A percentile compares a stretch with the other conserved stretches of the same genome.
Conservation (phyloP, 2,329 filamentous ascomycete genomes). For the Botrytis cinerea region DNA sequence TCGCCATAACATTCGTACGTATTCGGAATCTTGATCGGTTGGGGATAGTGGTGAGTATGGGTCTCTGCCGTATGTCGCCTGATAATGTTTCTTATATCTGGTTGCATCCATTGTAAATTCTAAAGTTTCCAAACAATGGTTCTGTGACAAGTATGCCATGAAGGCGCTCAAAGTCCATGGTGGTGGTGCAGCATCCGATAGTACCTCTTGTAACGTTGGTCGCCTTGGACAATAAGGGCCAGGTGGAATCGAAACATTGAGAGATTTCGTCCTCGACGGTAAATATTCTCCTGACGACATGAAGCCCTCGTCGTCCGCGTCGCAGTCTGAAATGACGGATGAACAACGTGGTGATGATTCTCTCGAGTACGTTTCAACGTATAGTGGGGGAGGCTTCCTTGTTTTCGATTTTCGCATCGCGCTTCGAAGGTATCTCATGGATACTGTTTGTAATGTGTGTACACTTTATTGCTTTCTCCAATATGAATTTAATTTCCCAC, state of each 20-base stretch:
- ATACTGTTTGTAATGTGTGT: constrained; percentile 57
- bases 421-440: constrained; percentile 44
- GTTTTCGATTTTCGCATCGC: constrained; percentile 43
- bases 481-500: constrained; percentile 11
- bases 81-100: constrained; percentile 64
- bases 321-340: constrained; percentile 44
- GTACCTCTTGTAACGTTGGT: constrained; percentile 82
- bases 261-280: constrained; percentile 44
- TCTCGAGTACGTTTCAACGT: constrained; percentile 36
- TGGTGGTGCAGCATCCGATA: constrained; percentile 79
- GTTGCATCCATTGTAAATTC: constrained; percentile 96
- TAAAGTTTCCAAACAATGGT: constrained; percentile 93
- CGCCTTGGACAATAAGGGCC: constrained; percentile 58
- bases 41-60: constrained; percentile 45
- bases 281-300: constrained; percentile 50
- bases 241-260: constrained; percentile 47
- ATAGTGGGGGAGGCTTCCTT: constrained; percentile 40
- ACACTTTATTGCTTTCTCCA: constrained; percentile 22
- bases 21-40: constrained; percentile 44
- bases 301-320: constrained; percentile 52
- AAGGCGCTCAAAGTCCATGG: constrained; percentile 92
- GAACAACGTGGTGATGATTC: constrained; percentile 40
- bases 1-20: constrained; percentile 80
- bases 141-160: constrained; percentile 94
- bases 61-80: constrained; percentile 45